Conservation (phyloP, 352 stramenopile genomes). For the Phytophthora hybrid region DNA sequence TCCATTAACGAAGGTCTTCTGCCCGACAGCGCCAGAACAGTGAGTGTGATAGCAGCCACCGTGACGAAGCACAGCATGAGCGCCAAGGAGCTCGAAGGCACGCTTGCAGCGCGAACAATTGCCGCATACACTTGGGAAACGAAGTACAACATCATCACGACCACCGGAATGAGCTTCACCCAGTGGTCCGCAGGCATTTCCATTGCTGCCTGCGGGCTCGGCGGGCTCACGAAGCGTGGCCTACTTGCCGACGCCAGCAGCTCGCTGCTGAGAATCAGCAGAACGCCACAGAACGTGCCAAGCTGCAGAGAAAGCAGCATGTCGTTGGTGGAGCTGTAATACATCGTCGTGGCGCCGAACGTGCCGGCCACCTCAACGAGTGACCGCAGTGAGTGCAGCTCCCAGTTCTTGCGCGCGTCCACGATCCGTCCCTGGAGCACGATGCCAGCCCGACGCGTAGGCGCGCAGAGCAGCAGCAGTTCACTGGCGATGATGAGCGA, state of each 20-base stretch:
- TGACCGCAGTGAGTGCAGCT: slow-evolving; percentile 62
- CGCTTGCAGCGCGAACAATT: slow-evolving; percentile 50
- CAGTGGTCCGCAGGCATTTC: slow-evolving; percentile 75
- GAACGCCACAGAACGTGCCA: slow-evolving; percentile 67
- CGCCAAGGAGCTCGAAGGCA: slow-evolving; percentile 48
- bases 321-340: slow-evolving; percentile 64
- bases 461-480: slow-evolving; percentile 72
- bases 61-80: slow-evolving; percentile 58
- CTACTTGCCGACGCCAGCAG: slow-evolving; percentile 42
- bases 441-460: slow-evolving; percentile 65
- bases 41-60: slow-evolving; percentile 56
- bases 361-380: slow-evolving; percentile 66
- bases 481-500: slow-evolving; percentile 84
- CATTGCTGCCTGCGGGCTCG: slow-evolving; percentile 41
- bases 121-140: slow-evolving; percentile 61
- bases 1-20: slow-evolving; percentile 48
- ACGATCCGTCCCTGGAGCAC: slow-evolving; percentile 79
- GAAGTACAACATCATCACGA: slow-evolving; percentile 76
- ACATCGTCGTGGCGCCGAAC: slow-evolving; percentile 63
- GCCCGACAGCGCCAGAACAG: slow-evolving; percentile 58
- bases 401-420: slow-evolving; percentile 74
- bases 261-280: slow-evolving; percentile 69
- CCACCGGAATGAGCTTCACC: slow-evolving; percentile 76
- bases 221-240: slow-evolving; percentile 25
- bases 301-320: slow-evolving; percentile 78